Base-by-base conservation (phyloP, 2,329 filamentous ascomycete genomes). In the Orbilia brochopaga region DNA sequence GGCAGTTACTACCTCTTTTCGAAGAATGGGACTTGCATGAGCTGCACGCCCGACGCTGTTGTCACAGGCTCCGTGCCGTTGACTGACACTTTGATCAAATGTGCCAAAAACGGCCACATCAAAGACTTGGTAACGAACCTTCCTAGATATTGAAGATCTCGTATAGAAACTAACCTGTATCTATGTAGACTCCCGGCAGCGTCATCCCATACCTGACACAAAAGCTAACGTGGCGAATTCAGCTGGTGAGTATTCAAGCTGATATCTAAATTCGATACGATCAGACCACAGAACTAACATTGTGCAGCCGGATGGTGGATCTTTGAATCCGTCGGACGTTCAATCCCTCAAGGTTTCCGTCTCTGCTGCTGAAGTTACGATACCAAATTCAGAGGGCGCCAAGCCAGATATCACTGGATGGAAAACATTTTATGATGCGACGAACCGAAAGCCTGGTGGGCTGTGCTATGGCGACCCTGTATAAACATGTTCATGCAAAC, bases 1-100 rank as follows among this genome's bases (percentile, higher is more conserved):
- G 67, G 67, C 6, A 72, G 67, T 24, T 65, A 65, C 42, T 72
- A 65, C 27, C 51, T 72, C 17, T 72, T 72, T 27, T 56, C 67
- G 1, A 72, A 65, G 32, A 72, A 65, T 23, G 60, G 55, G 10
- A 72, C 55, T 2, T 72, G 67, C 23, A 23, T 52, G 21, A 42
- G 35, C 42, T 72, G 67, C 32, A 17, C 54, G 10, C 40, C 52
- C n/a, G 35, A 72, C 7, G 19, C 67, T 10, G 17, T 61, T 17
- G 56, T 72, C 32, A 64, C 67, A 10, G 67, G 67, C 6, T 65
- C 60, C 40, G 56, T 72, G 2, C 67, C 67, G 5, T 35, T 72
- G 23, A 72, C 67, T 3, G 52, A 61, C 2, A 30, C 53, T 24
- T 51, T 72, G 32, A 65, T 72, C 35, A 7, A 52, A 19, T 65